Percentiles rank a stretch among this genome's conserved stretches.
Evolutionary conservation across 1,139 yeast species (phyloP).

Genomic region (Suhomyces panamericanus): DNA sequence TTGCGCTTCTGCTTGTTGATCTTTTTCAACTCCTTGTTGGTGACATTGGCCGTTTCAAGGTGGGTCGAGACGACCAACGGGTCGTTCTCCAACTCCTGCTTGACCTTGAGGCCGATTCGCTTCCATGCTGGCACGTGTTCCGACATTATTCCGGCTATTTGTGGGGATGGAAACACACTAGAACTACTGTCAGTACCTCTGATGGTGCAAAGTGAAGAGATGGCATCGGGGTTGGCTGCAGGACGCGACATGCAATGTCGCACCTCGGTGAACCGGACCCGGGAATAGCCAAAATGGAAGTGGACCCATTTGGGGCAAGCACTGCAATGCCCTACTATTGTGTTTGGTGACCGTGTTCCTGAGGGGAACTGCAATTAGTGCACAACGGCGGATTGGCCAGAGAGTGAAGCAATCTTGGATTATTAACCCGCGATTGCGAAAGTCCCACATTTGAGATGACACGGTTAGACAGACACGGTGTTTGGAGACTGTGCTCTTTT

Average conservation of each 20-base stretch:
- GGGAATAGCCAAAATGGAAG: too few species aligned
- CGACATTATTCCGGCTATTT: constrained; percentile 14
- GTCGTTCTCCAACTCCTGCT: constrained; percentile 40
- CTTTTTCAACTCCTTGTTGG: constrained; percentile 49
- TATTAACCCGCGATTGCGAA: too few species aligned
- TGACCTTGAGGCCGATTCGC: constrained; percentile 69
- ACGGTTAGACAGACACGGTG: too few species aligned
- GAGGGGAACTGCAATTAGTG: too few species aligned
- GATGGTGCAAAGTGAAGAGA: neutral
- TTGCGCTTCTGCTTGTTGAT: constrained; percentile 40
- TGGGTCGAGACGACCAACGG: constrained; percentile 43
- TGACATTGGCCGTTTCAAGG: constrained; percentile 47
- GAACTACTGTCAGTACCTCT: neutral
- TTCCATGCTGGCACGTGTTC: constrained; percentile 84
- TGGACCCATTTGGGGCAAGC: too few species aligned
- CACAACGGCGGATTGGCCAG: too few species aligned
- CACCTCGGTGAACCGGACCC: neutral
- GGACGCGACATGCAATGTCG: constrained; percentile 2
- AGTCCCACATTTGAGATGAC: too few species aligned
- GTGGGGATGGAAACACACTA: neutral
- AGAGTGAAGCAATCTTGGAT: too few species aligned
- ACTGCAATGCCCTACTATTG: too few species aligned
- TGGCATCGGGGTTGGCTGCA: constrained; percentile 4
- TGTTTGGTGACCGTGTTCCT: too few species aligned
- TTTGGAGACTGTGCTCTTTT: too few species aligned